phyloP scores from a whole-genome alignment of 257 asterid species.

The Salvia splendens region DNA sequence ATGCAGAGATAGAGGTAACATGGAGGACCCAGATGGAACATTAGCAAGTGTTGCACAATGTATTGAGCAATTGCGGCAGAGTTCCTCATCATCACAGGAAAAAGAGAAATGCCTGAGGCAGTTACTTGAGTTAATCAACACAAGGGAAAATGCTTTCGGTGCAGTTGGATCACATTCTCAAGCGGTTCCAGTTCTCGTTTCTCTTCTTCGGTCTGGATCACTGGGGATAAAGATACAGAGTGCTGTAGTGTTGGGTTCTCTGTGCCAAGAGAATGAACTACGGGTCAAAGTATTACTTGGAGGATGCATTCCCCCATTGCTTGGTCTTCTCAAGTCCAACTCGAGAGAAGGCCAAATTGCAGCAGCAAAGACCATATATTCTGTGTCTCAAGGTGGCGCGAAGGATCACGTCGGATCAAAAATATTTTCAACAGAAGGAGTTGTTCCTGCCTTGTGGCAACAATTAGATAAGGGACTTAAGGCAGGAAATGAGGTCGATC shows the following conservation, averaged over 20 bases:
- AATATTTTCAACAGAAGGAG: constrained; percentile 97
- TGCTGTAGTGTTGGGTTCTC: constrained; percentile 85
- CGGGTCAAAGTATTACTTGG: constrained; percentile 94
- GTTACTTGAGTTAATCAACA: constrained; percentile 74
- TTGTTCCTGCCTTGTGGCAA: constrained; percentile 91
- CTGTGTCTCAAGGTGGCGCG: constrained; percentile 94
- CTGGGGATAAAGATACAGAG: constrained; percentile 87
- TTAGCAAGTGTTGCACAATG: constrained; percentile 96
- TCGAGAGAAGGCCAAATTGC: constrained; percentile 91
- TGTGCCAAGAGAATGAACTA: constrained; percentile 92
- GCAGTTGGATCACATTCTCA: constrained; percentile 99
- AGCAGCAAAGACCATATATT: constrained; percentile 90
- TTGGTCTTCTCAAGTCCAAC: constrained; percentile 94
- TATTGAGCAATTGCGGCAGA: constrained; percentile 92
- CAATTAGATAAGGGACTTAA: constrained; percentile 85
- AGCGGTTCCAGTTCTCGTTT: constrained; percentile 99
- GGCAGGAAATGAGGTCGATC: constrained; percentile 87
- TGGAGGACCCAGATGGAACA: constrained; percentile 99
- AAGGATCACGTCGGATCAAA: constrained; percentile 98
- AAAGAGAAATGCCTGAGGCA: constrained; percentile 81
- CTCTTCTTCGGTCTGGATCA: constrained; percentile 96
- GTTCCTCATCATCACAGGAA: constrained; percentile 76
- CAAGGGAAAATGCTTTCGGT: constrained; percentile 86
- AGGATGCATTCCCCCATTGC: constrained; percentile 97
- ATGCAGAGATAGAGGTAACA: constrained; percentile 86